phyloP scores from a whole-genome alignment of 2,329 filamentous ascomycete species.

The Epicoccum nigrum region DNA sequence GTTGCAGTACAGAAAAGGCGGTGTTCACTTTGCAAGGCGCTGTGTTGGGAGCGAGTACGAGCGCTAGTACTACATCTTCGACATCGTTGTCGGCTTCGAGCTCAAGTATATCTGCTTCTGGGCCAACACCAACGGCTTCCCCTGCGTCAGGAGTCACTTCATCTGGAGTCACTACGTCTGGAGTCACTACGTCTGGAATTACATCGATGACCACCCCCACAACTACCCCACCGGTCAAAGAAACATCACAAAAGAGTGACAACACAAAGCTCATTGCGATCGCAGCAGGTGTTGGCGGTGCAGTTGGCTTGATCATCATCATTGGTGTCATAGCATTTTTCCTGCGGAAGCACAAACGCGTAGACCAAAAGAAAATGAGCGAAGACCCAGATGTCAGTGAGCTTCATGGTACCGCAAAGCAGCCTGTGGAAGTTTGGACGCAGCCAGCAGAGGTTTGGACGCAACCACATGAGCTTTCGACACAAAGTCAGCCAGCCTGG shows the following conservation, averaged over 20 bases:
- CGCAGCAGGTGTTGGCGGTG: no score
- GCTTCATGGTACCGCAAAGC: background rate
- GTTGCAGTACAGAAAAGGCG: slow-evolving; percentile 18
- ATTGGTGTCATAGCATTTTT: no score
- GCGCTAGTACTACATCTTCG: background rate
- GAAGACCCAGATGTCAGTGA: background rate
- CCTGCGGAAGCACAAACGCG: no score
- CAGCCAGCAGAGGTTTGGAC: slow-evolving; percentile 2
- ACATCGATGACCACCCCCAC: no score
- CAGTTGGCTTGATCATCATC: no score
- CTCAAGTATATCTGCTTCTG: background rate
- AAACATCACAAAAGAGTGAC: no score
- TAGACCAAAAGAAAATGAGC: no score
- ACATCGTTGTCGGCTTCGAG: background rate
- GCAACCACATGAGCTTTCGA: slow-evolving; percentile 1
- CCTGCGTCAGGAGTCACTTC: no score
- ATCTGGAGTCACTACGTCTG: no score
- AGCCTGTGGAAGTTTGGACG: slow-evolving; percentile 3
- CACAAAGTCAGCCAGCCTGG: background rate
- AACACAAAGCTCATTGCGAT: no score
- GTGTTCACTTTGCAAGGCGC: slow-evolving; percentile 13
- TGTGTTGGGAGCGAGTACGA: background rate
- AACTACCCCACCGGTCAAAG: no score
- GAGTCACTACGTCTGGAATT: no score
- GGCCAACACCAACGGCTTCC: background rate